Base-by-base conservation (phyloP, 169 alveolate species). In the Besnoitia besnoiti region DNA sequence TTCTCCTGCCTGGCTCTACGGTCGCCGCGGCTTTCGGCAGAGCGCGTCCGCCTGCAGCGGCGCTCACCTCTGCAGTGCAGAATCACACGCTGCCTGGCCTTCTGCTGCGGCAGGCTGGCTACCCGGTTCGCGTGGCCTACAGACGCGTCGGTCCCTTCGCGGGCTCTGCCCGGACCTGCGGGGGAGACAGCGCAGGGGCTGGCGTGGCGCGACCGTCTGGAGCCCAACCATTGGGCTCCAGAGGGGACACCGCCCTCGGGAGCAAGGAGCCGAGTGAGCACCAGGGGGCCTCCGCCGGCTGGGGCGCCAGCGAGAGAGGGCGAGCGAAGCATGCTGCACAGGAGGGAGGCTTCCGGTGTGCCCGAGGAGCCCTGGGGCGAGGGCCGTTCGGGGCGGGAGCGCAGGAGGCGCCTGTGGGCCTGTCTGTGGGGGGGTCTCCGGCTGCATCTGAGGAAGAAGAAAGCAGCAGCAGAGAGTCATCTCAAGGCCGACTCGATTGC, bases 31-130 rank as follows among this genome's bases (percentile, higher is more conserved):
- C 87, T 19, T 55, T 77, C 40, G 87, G 87, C 61, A 19, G 59
- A 19, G 40, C 37, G 37, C 49, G 87, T 10, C 87, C 87, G 7
- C 61, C 55, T 0, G 40, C 87, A 19, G 61, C 55, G 2, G 55
- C 55, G 33, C 87, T 77, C 87, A 77, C 87, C 7, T 51, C 87
- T 77, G 87, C 87, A 39, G 27, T 77, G 40, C 87, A 77, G 12
- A 42, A 24, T 55, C 87, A 77, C 61, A 77, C 87, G 10, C 87
- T 77, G 8, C 61, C 59, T 7, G 87, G 87, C 87, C 59, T 77
- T 3, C 87, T 77, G 7, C 87, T 77, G 50, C 49, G 87, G 30
- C 87, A 77, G 14, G 87, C 87, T 3, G 87, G 87, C 30, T 37
- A 4, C 87, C 87, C 87, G 30, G 16, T 77, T 35, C 61, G 59